These are phyloP conservation scores for Yamadazyma dendronema DNA, from an alignment of 1,139 yeast genomes.

Conservation along the genomic window DNA sequence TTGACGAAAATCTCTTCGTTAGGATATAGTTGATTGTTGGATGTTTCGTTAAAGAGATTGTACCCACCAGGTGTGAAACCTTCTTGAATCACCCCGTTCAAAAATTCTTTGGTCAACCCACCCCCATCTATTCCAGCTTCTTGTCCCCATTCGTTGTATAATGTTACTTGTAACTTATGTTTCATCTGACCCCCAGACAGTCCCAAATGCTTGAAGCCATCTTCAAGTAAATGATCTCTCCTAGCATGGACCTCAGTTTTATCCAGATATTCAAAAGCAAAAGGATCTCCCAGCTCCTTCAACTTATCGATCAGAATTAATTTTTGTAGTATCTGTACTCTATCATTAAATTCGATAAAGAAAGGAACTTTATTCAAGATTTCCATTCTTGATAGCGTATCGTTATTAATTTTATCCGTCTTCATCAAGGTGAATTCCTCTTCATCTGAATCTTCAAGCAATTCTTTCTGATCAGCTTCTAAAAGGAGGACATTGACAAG, in stretches of 20 bases:
- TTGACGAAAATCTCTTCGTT: slow-evolving; percentile 54
- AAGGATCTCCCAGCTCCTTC: background rate
- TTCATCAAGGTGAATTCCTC: slow-evolving; percentile 8
- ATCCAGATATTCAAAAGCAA: background rate
- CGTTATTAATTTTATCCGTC: slow-evolving; percentile 9
- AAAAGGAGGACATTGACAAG: slow-evolving; percentile 36
- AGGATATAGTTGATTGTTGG: slow-evolving; percentile 66
- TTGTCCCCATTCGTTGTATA: slow-evolving; percentile 69
- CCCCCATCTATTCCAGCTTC: slow-evolving; percentile 98
- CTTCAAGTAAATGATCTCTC: slow-evolving; percentile 68
- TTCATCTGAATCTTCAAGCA: slow-evolving; percentile 17
- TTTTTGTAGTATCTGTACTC: slow-evolving; percentile 73
- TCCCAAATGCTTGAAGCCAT: slow-evolving; percentile 64
- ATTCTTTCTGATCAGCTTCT: slow-evolving; percentile 31
- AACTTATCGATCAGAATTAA: slow-evolving; percentile 51
- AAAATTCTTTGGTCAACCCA: slow-evolving; percentile 88
- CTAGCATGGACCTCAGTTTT: slow-evolving; percentile 53
- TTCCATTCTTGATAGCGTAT: slow-evolving; percentile 31
- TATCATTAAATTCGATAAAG: slow-evolving; percentile 68
- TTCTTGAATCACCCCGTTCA: slow-evolving; percentile 69
- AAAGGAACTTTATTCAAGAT: slow-evolving; percentile 71
- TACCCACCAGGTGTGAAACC: slow-evolving; percentile 57
- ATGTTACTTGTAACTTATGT: slow-evolving; percentile 58
- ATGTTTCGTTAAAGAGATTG: slow-evolving; percentile 41
- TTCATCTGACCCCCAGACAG: slow-evolving; percentile 50